A percentile compares a stretch with the other conserved stretches of the same genome.
Conservation (phyloP, 2,329 filamentous ascomycete genomes). For the Acrocalymma vagum region DNA sequence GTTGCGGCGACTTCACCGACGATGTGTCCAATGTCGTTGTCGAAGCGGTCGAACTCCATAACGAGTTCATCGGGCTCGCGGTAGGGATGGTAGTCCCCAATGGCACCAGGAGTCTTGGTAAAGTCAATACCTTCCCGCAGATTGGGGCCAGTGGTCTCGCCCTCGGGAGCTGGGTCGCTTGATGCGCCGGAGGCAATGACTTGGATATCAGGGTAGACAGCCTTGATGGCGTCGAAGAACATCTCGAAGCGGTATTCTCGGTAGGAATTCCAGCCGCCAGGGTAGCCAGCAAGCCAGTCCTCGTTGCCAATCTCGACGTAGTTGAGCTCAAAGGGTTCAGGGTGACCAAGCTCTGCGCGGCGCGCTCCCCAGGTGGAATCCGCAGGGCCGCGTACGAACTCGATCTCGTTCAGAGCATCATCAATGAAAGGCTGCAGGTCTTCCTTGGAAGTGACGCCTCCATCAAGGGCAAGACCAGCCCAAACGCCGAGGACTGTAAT, state of each 20-base stretch:
- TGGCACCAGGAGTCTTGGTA: conserved; percentile 18
- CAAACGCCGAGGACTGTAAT: conserved; percentile 50
- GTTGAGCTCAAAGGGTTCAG: conserved; percentile 47
- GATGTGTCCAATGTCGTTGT: conserved; percentile 47
- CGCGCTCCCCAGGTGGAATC: conserved; percentile 43
- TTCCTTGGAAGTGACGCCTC: conserved; percentile 46
- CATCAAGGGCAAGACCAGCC: conserved; percentile 55
- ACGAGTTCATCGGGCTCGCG: conserved; percentile 53
- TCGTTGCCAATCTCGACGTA: conserved; percentile 51
- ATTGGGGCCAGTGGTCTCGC: conserved; percentile 46
- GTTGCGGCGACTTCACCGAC: conserved; percentile 47
- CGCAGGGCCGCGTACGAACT: conserved; percentile 40
- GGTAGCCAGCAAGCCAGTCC: conserved; percentile 45
- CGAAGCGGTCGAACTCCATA: conserved; percentile 52
- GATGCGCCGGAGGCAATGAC: conserved; percentile 43
- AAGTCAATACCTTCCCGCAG: conserved; percentile 30
- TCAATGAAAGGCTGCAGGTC: conserved; percentile 48
- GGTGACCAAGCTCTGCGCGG: conserved; percentile 46
- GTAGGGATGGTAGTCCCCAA: conserved; percentile 55
- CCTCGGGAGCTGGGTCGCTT: conserved; percentile 33
- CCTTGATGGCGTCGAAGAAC: conserved; percentile 45
- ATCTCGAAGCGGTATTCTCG: conserved; percentile 42
- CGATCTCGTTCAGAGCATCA: conserved; percentile 48
- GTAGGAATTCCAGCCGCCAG: conserved; percentile 36
- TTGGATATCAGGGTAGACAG: conserved; percentile 44